These are phyloP conservation scores for Chlorella sp. DNA, from an alignment of 139 green algal genomes.

Conservation along the genomic window DNA sequence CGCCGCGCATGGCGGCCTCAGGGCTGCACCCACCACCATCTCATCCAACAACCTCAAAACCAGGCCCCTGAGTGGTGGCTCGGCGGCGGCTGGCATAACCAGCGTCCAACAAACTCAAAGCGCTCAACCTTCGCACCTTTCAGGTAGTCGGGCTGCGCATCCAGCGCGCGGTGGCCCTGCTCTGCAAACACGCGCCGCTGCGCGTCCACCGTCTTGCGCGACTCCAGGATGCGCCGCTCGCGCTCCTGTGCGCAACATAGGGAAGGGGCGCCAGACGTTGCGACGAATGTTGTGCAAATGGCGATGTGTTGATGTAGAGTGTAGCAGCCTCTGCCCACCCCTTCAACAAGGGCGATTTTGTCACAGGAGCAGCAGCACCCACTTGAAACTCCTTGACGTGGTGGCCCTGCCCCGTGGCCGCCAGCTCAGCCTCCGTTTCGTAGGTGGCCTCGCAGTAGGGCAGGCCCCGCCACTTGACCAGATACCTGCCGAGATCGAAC, in stretches of 20 bases:
- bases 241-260: slow-evolving; percentile 46
- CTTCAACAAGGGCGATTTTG: no score
- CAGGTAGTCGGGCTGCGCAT: slow-evolving; percentile 78
- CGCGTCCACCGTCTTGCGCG: slow-evolving; percentile 60
- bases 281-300: not conserved
- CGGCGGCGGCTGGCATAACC: no score
- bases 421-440: slow-evolving; percentile 70
- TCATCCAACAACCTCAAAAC: no score
- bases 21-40: no score
- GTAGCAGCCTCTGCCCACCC: no score
- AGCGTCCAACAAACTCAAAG: no score
- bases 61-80: no score
- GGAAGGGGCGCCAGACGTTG: not conserved
- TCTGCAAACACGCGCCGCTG: slow-evolving; percentile 63
- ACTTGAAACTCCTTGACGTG: slow-evolving; percentile 66
- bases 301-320: not conserved
- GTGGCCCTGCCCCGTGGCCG: slow-evolving; percentile 36
- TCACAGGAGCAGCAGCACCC: no score
- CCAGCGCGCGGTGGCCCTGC: slow-evolving; percentile 54
- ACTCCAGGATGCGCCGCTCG: slow-evolving; percentile 57
- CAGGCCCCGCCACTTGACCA: slow-evolving; percentile 94
- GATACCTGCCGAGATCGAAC: slow-evolving; percentile 62
- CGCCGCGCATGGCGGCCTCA: no score
- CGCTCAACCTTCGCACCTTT: slow-evolving; percentile 19
- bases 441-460: slow-evolving; percentile 93